Evolutionary conservation across 805 yeast species (phyloP).

Genomic region (Metschnikowia picachoensis): DNA sequence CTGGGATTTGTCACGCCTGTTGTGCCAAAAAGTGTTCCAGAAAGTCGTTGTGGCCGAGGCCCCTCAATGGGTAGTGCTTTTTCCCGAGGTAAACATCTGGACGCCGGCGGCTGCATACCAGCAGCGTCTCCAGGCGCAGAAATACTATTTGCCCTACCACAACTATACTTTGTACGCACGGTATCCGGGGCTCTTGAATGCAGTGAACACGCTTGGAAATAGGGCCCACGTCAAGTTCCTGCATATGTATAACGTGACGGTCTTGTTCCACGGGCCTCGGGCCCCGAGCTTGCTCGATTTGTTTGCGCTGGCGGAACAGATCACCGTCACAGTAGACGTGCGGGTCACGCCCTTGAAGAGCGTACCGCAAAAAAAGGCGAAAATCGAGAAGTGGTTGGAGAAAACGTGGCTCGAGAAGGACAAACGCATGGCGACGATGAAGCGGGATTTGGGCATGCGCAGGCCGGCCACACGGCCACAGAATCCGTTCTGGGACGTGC

Average conservation of each 20-base stretch:
- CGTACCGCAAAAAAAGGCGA: constrained; percentile 50
- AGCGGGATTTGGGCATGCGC: not conserved
- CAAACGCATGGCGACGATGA: constrained; percentile 18
- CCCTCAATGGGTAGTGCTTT: constrained; percentile 64
- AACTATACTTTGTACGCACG: constrained; percentile 74
- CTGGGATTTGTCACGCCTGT: constrained; percentile 49
- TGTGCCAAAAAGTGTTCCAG: constrained; percentile 34
- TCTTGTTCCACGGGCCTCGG: constrained; percentile 32
- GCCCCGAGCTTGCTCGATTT: constrained; percentile 32
- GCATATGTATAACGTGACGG: constrained; percentile 53
- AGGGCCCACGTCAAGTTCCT: constrained; percentile 33
- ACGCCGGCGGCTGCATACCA: constrained; percentile 43
- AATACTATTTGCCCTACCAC: constrained; percentile 57
- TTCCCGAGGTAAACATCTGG: constrained; percentile 82
- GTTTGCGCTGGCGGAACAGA: constrained; percentile 26
- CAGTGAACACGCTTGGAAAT: constrained; percentile 39
- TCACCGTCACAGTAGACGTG: constrained; percentile 44
- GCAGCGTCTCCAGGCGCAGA: constrained; percentile 54
- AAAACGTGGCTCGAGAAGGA: constrained; percentile 71
- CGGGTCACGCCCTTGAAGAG: constrained; percentile 43
- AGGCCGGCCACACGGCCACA: not conserved
- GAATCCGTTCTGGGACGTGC: constrained; percentile 3
- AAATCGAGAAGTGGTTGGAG: constrained; percentile 75
- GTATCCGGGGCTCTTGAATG: constrained; percentile 53
- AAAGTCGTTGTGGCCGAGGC: constrained; percentile 31